Conservation (phyloP, 164 flowering plant species). For the Magnolia kwangsiensis region DNA sequence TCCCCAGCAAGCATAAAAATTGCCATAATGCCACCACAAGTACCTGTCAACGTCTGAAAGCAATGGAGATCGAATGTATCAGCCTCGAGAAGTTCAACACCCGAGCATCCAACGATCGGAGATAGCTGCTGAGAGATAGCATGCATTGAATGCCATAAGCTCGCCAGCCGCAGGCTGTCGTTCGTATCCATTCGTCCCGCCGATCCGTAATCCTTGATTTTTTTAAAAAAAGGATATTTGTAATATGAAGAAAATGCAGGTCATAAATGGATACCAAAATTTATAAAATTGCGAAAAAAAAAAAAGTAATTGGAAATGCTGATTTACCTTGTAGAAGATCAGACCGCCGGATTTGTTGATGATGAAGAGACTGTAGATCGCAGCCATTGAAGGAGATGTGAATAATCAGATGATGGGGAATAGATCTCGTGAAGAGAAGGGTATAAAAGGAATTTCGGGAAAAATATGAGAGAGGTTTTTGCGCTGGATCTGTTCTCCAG, state of each 20-base stretch:
- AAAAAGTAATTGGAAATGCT: background rate
- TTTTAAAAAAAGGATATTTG: too few species aligned
- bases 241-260: too few species aligned
- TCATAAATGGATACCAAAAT: too few species aligned
- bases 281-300: too few species aligned
- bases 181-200: conserved; percentile 92
- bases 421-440: too few species aligned
- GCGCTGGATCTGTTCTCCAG: too few species aligned
- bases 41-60: conserved; percentile 90
- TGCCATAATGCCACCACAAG: background rate
- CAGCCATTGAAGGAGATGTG: conserved; percentile 46
- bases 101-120: conserved; percentile 65
- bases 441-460: too few species aligned
- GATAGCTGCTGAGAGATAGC: conserved; percentile 95
- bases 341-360: conserved; percentile 95
- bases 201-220: conserved; percentile 71
- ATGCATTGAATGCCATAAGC: conserved; percentile 97
- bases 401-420: too few species aligned
- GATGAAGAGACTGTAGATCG: conserved; percentile 85
- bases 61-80: conserved; percentile 93
- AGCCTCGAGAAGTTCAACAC: conserved; percentile 87
- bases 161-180: conserved; percentile 87
- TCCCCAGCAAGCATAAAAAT: too few species aligned
- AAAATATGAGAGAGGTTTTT: too few species aligned
- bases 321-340: conserved; percentile 73